phyloP scores from a whole-genome alignment of 1,139 yeast species.

The Scheffersomyces insectosa region DNA sequence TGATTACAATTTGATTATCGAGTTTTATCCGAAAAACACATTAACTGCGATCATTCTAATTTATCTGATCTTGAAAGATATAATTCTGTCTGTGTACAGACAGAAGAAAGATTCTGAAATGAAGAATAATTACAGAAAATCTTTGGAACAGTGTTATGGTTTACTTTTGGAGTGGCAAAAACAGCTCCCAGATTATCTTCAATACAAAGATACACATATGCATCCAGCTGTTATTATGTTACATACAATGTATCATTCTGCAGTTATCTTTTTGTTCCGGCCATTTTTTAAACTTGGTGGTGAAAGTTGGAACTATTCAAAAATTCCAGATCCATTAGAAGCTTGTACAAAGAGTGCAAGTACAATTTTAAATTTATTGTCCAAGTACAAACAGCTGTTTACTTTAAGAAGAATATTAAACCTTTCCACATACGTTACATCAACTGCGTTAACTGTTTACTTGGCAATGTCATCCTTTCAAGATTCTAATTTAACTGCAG shows the following conservation, averaged over 20 bases:
- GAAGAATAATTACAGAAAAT: constrained; percentile 6
- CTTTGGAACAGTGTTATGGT: constrained; percentile 4
- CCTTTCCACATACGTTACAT: constrained; percentile 10
- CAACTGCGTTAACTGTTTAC: constrained; percentile 10
- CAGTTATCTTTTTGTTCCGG: constrained; percentile 10
- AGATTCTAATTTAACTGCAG: not conserved
- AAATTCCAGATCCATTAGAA: constrained; percentile 6
- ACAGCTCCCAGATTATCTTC: constrained; percentile 5
- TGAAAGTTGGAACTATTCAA: constrained; percentile 4
- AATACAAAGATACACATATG: constrained; percentile 1
- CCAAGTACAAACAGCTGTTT: constrained; percentile 5
- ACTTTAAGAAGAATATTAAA: constrained; percentile 7
- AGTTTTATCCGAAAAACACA: constrained; percentile 5
- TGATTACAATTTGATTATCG: not conserved
- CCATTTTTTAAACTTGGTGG: constrained; percentile 11
- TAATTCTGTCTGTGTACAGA: constrained; percentile 5
- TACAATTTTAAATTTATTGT: constrained; percentile 6
- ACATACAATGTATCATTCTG: constrained; percentile 11
- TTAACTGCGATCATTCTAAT: constrained; percentile 6
- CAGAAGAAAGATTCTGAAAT: not conserved
- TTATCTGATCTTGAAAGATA: constrained; percentile 8
- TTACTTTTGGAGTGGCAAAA: constrained; percentile 5
- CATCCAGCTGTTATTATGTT: constrained; percentile 13
- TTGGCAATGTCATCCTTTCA: constrained; percentile 2
- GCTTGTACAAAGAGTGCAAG: constrained; percentile 6